Percentiles rank a stretch among this genome's conserved stretches.
Evolutionary conservation across 1,139 yeast genomes (phyloP).

Genomic region (Hyphopichia fennica): DNA sequence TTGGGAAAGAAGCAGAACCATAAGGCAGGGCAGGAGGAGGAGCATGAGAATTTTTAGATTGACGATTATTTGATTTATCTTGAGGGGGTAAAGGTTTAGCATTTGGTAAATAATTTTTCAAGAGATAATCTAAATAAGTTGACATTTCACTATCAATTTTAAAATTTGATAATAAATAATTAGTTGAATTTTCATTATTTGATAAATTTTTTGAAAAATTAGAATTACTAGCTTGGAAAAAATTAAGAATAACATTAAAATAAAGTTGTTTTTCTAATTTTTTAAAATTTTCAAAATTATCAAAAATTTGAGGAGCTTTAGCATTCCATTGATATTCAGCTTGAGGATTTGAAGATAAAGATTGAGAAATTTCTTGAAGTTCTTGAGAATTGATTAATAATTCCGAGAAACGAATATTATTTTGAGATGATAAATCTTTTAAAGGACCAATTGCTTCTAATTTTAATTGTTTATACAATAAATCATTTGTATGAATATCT

Average conservation of each 20-base stretch:
- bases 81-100: constrained; percentile 5
- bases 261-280: constrained; percentile 62
- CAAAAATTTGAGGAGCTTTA: constrained; percentile 77
- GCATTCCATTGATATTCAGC: constrained; percentile 64
- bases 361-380: constrained; percentile 33
- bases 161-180: constrained; percentile 54
- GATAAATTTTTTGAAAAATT: constrained; percentile 45
- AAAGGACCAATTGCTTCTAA: constrained; percentile 59
- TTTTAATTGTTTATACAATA: constrained; percentile 51
- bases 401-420: constrained; percentile 52
- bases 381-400: constrained; percentile 43
- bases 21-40: constrained; percentile 1
- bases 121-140: constrained; percentile 35
- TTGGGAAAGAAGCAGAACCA: neutral
- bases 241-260: constrained; percentile 67
- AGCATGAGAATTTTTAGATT: neutral
- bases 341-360: constrained; percentile 19
- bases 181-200: constrained; percentile 65
- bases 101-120: constrained; percentile 21
- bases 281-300: constrained; percentile 76
- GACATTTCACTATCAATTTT: constrained; percentile 42
- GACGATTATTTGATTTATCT: neutral
- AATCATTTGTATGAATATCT: constrained; percentile 55
- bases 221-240: constrained; percentile 62
- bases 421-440: constrained; percentile 48